A percentile compares a stretch with the other conserved stretches of the same genome.
Conservation (phyloP, 2,329 filamentous ascomycete species). For the Fusarium nematophilum region DNA sequence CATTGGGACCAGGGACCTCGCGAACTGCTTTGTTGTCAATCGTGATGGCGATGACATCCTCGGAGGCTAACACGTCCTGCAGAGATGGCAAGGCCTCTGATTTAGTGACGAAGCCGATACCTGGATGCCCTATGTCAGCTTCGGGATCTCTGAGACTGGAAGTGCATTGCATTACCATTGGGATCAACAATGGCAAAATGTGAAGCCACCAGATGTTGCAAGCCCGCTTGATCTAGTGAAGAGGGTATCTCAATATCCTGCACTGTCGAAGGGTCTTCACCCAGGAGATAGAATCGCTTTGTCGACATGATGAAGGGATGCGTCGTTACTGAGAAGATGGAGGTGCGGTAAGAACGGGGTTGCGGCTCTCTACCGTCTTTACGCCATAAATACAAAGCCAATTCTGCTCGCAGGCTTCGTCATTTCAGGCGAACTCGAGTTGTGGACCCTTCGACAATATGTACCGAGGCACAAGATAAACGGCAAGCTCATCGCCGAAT, state of each 20-base stretch:
- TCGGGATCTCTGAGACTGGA: too few species aligned
- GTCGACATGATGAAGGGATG: slow-evolving; percentile 45
- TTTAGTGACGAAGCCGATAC: slow-evolving; percentile 51
- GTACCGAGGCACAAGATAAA: slow-evolving; percentile 5
- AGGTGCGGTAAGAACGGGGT: not conserved
- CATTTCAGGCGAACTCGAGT: too few species aligned
- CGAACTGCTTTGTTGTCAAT: slow-evolving; percentile 62
- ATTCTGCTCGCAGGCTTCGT: too few species aligned
- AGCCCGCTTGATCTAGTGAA: slow-evolving; percentile 49
- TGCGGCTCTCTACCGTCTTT: too few species aligned
- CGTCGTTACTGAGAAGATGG: not conserved
- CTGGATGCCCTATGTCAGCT: slow-evolving; percentile 41
- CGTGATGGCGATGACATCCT: slow-evolving; percentile 54
- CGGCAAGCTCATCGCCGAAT: too few species aligned
- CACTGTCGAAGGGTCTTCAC: slow-evolving; percentile 52
- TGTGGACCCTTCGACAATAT: not conserved
- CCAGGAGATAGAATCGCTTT: slow-evolving; percentile 56
- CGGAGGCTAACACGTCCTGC: slow-evolving; percentile 49
- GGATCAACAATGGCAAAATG: slow-evolving; percentile 58
- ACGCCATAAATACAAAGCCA: too few species aligned
- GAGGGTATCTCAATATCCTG: slow-evolving; percentile 52
- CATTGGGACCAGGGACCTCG: slow-evolving; percentile 61
- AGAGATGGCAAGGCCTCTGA: slow-evolving; percentile 47
- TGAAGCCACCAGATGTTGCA: slow-evolving; percentile 54
- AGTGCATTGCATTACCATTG: slow-evolving; percentile 44